Evolutionary conservation across 306 rosid genomes (phyloP).

Genomic region (Prunus campanulata): DNA sequence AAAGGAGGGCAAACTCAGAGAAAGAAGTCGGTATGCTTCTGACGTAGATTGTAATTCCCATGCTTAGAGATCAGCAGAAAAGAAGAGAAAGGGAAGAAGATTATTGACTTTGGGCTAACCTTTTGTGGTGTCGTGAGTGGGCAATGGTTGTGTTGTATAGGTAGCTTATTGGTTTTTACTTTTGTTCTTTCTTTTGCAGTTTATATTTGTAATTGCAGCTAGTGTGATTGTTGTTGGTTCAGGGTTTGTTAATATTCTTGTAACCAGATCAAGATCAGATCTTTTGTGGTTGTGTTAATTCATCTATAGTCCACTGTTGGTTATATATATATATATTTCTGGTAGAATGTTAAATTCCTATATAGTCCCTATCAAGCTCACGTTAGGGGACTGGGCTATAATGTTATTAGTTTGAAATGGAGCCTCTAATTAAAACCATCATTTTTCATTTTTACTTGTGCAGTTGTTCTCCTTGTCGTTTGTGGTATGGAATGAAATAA

Average conservation of each 20-base stretch:
- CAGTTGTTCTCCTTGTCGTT: too few relatives aligned
- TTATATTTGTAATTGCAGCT: constrained; percentile 75
- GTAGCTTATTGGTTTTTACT: constrained; percentile 49
- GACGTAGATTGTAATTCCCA: constrained; percentile 71
- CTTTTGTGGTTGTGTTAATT: constrained; percentile 54
- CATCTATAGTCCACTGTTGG: constrained; percentile 39
- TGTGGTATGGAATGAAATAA: too few relatives aligned
- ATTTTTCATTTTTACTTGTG: not conserved
- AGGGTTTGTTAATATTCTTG: constrained; percentile 85
- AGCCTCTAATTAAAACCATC: not conserved
- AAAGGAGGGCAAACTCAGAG: constrained; percentile 28
- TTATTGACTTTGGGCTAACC: constrained; percentile 79
- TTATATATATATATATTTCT: not conserved
- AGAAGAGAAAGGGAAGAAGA: constrained; percentile 47
- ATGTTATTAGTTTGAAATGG: too few relatives aligned
- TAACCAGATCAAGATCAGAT: constrained; percentile 58
- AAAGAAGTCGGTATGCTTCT: constrained; percentile 69
- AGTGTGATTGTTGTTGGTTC: constrained; percentile 77
- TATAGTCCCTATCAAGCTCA: not conserved
- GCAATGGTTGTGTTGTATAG: constrained; percentile 83
- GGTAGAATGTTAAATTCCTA: not conserved
- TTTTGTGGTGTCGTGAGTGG: constrained; percentile 59
- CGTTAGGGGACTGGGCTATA: too few relatives aligned
- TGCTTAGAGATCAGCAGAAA: constrained; percentile 54
- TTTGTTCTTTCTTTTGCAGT: constrained; percentile 34